Evolutionary conservation across 805 yeast species (phyloP), one percentile per base, ranked within the genome.

Genomic region (baker's yeast (Saccharomyces cerevisiae)): DNA sequence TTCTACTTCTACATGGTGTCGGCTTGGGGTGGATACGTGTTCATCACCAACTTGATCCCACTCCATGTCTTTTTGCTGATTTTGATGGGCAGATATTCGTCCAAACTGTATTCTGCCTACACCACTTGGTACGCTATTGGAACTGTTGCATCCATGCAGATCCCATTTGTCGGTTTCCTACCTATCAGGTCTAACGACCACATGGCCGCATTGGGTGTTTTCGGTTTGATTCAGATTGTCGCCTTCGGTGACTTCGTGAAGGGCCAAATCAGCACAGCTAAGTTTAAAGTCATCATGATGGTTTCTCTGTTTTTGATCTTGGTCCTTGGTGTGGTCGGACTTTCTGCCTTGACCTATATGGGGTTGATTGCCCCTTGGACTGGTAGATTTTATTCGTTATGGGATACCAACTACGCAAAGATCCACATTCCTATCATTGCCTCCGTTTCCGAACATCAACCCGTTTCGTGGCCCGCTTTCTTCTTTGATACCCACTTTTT

Each of bases 11-110:
- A 94, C 78, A 94, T 94, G 99, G 99, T 94, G 51, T 84, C 96
- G 49, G 99, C 99, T 11, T 91, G 99, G 97, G 99, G 99, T 77
- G 99, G 99, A 28, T 94, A 94, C 69, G 99, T 95, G 51, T 94
- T 94, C 77, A 95, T 94, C 73, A 94, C 99, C 56, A 94, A 94
- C 75, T 83, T 95, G 78, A 89, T 94, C 64, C 99, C 99, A 49
- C 77, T 94, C 62, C 99, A 94, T 70, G 90, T 91, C 27, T 91
- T 94, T 67, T 91, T 89, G 50, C 77, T 94, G 68, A 73, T 94
- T 52, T 73, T 89, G 60, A 94, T 94, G 98, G 99, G 99, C 51
- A 85, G 99, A 66, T 94, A 90, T 72, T 81, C 81, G 62, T 84
- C 84, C 63, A 82, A 84, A 60, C 70, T 94, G 54, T 94, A 94